Conservation (phyloP, 192 early-diverging fungal genomes). For the Dispira simplex region DNA sequence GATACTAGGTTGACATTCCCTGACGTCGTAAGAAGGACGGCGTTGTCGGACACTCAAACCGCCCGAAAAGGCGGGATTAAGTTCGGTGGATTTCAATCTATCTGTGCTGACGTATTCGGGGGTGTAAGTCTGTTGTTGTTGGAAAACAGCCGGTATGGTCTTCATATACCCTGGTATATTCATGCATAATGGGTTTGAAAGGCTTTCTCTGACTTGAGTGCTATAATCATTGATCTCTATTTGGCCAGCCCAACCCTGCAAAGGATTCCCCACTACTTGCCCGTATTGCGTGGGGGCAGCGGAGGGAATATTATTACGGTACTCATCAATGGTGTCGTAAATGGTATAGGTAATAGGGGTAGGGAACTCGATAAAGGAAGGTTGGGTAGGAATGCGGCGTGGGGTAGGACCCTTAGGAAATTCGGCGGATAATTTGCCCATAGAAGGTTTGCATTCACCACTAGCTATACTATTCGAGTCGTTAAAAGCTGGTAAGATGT, state of each 20-base stretch:
- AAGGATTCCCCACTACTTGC: not conserved
- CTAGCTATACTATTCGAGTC: not conserved
- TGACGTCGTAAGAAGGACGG: no score
- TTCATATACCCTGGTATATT: not conserved
- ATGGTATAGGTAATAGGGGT: conserved; percentile 10
- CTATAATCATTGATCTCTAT: not conserved
- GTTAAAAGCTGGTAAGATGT: not conserved
- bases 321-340: conserved; percentile 7
- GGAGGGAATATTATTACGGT: not conserved
- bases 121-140: not conserved
- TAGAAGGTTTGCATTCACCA: not conserved
- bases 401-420: not conserved
- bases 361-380: conserved; percentile 10
- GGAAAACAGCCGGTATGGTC: not conserved
- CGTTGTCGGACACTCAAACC: no score
- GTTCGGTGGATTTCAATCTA: no score
- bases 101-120: no score
- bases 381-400: not conserved
- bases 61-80: no score
- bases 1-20: not conserved
- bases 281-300: not conserved
- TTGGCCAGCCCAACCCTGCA: not conserved
- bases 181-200: no score
- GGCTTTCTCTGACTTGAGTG: not conserved
- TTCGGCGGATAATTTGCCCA: not conserved